Evolutionary conservation across 2,329 filamentous ascomycete genomes (phyloP).

Genomic region (Trematosphaeria pertusa): DNA sequence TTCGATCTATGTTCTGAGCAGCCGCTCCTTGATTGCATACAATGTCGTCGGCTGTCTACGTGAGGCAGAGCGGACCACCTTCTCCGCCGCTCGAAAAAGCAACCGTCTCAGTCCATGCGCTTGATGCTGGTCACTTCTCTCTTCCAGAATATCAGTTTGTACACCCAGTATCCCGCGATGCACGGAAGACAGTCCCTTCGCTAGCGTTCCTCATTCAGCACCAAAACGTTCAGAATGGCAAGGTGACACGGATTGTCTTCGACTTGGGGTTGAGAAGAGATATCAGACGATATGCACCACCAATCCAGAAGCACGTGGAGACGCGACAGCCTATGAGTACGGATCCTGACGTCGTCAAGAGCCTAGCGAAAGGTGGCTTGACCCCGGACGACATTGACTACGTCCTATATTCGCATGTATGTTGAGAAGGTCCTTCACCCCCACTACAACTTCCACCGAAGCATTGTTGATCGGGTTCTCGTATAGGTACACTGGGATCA

Average conservation of each 20-base stretch:
- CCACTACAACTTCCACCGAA: too few species aligned
- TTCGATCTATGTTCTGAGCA: too few species aligned
- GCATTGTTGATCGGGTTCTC: too few species aligned
- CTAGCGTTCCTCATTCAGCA: constrained; percentile 63
- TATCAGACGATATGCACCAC: constrained; percentile 51
- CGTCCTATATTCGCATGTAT: constrained; percentile 51
- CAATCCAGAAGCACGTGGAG: constrained; percentile 56
- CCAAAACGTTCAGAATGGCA: constrained; percentile 43
- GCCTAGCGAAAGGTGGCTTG: constrained; percentile 46
- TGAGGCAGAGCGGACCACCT: constrained; percentile 16
- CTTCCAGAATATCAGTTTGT: constrained; percentile 59
- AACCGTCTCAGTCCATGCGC: constrained; percentile 47
- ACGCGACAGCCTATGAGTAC: constrained; percentile 53
- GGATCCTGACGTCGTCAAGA: constrained; percentile 49
- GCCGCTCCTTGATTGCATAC: too few species aligned
- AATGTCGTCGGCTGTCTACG: constrained; percentile 19
- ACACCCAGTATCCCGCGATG: constrained; percentile 51
- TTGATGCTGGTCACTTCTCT: constrained; percentile 51
- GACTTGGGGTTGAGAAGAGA: constrained; percentile 62
- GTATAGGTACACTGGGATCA: constrained; percentile 53
- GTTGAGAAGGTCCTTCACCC: too few species aligned
- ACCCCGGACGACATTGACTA: constrained; percentile 49
- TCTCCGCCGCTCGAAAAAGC: constrained; percentile 21
- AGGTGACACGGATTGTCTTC: constrained; percentile 56
- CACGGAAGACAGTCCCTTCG: constrained; percentile 60